A percentile compares a stretch with the other conserved stretches of the same genome.
These are phyloP conservation scores for Candida maesae DNA, from an alignment of 805 yeast species.

Conservation along the genomic window DNA sequence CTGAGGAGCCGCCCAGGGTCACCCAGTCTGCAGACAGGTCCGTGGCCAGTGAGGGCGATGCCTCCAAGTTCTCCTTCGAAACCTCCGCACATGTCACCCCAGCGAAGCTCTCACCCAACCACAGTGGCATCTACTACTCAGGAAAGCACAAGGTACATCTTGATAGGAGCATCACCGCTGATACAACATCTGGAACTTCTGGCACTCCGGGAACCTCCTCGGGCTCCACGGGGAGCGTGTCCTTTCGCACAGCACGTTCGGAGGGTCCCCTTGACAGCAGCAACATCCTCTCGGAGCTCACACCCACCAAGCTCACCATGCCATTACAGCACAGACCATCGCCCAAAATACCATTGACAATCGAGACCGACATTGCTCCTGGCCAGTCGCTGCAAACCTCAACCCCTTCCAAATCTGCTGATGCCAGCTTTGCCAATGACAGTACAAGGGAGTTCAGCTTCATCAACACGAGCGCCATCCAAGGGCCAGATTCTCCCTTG, in stretches of 20 bases:
- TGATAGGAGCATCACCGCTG: neutral
- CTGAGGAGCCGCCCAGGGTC: constrained; percentile 9
- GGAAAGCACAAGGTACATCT: neutral
- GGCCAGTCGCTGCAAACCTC: constrained; percentile 8
- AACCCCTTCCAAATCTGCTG: constrained; percentile 10
- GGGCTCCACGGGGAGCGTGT: constrained; percentile 5
- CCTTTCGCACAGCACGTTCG: constrained; percentile 23
- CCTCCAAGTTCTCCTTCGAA: constrained; percentile 21
- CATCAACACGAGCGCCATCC: constrained; percentile 21
- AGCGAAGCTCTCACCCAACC: constrained; percentile 1
- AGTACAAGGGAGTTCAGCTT: constrained; percentile 24
- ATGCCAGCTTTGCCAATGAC: constrained; percentile 5
- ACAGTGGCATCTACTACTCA: neutral
- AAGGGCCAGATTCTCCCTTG: constrained; percentile 10
- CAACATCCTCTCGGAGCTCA: constrained; percentile 18
- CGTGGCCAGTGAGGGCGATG: constrained; percentile 12
- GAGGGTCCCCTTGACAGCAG: constrained; percentile 8
- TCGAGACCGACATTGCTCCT: constrained; percentile 8
- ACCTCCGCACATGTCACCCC: constrained; percentile 2
- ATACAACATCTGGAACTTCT: constrained; percentile 3
- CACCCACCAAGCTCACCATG: constrained; percentile 14
- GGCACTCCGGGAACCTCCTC: too few relatives aligned
- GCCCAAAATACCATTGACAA: constrained; percentile 15
- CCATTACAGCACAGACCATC: constrained; percentile 8
- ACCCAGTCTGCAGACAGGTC: constrained; percentile 3